Percentiles rank a stretch among this genome's conserved stretches.
Conservation (phyloP, 345 rosid genomes). For the Heritiera littoralis region DNA sequence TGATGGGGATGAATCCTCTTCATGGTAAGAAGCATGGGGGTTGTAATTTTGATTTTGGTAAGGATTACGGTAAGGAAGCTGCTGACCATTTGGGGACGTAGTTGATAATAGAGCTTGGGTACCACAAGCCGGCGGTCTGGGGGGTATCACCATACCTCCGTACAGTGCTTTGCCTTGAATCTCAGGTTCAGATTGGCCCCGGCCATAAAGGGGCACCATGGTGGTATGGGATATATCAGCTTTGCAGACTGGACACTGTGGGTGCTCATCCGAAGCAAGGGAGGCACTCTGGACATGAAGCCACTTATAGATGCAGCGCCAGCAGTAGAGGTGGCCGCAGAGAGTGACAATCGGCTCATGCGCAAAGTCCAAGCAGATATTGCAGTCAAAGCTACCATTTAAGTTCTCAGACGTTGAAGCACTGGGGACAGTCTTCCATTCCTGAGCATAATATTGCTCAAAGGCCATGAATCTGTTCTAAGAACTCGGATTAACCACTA, state of each 20-base stretch:
- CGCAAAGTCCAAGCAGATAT: constrained; percentile 80
- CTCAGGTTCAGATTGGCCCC: constrained; percentile 49
- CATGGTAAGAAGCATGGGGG: constrained; percentile 34
- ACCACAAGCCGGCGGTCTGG: constrained; percentile 66
- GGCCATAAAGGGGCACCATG: constrained; percentile 91
- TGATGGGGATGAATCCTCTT: constrained; percentile 37
- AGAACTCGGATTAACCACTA: not conserved
- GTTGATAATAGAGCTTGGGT: constrained; percentile 33
- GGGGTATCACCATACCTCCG: constrained; percentile 52
- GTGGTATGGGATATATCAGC: constrained; percentile 69
- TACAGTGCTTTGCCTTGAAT: constrained; percentile 32
- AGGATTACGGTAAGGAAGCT: constrained; percentile 63
- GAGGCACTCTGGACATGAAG: constrained; percentile 67
- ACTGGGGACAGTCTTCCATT: constrained; percentile 43
- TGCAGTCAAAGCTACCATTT: constrained; percentile 81
- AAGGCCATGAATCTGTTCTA: constrained; percentile 41
- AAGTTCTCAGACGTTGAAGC: constrained; percentile 34
- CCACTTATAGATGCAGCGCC: constrained; percentile 98
- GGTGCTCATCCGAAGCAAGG: constrained; percentile 54
- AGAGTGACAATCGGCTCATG: constrained; percentile 87
- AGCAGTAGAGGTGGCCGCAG: constrained; percentile 96
- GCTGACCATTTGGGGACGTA: constrained; percentile 38
- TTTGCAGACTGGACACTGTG: constrained; percentile 95
- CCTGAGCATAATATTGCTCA: constrained; percentile 44
- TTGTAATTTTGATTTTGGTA: constrained; percentile 45